Percentiles rank a stretch among this genome's conserved stretches.
Conservation (phyloP, 2,329 filamentous ascomycete genomes). For the Ceratocystis albifundus region DNA sequence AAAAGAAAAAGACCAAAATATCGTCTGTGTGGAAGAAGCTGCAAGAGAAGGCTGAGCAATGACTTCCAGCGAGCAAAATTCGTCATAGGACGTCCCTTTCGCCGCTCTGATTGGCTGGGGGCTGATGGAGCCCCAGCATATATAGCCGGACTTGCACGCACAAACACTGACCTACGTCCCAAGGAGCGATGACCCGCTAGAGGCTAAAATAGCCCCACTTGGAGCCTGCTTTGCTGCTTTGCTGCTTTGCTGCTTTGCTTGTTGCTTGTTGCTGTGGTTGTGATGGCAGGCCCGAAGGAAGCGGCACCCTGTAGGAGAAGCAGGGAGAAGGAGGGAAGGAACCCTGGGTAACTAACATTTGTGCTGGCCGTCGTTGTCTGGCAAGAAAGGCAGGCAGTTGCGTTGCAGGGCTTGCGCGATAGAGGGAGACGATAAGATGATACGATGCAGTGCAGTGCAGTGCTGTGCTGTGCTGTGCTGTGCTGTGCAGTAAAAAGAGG, state of each 20-base stretch:
- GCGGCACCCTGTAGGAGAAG: neutral
- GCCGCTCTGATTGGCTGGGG: conserved; percentile 4
- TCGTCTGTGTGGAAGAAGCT: neutral
- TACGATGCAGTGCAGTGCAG: neutral
- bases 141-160: neutral
- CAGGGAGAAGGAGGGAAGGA: too few species aligned
- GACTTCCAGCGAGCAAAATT: neutral
- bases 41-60: neutral
- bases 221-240: neutral
- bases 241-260: neutral
- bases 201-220: conserved; percentile 12
- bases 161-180: neutral
- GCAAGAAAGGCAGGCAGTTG: conserved; percentile 3
- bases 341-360: neutral
- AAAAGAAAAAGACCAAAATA: neutral
- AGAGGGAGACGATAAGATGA: neutral
- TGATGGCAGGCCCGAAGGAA: conserved; percentile 14
- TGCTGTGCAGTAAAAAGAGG: too few species aligned
- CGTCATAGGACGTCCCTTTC: conserved; percentile 4
- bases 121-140: neutral
- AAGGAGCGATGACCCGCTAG: neutral
- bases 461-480: too few species aligned
- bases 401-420: neutral
- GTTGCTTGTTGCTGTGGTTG: neutral
- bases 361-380: neutral